Conservation (phyloP, 1,284 basidiomycete species). For the Ganoderma sinense region DNA sequence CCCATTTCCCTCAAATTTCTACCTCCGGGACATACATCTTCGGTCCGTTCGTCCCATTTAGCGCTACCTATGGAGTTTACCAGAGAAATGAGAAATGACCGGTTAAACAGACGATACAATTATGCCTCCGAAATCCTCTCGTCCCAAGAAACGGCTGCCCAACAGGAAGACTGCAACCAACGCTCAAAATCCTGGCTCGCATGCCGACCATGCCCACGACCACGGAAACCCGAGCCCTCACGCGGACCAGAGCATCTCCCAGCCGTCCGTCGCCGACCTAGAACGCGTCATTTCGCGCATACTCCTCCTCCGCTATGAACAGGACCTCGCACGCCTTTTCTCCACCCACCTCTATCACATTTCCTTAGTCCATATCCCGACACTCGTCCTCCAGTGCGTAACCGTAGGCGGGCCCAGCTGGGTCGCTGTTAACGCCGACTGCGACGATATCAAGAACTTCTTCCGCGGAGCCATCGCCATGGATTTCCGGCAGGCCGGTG, state of each 20-base stretch:
- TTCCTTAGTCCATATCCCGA: slow-evolving; percentile 67
- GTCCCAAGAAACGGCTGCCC: slow-evolving; percentile 67
- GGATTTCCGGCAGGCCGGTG: slow-evolving; percentile 77
- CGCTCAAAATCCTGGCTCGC: slow-evolving; percentile 40
- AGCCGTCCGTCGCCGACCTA: slow-evolving; percentile 63
- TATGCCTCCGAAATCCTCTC: slow-evolving; percentile 76
- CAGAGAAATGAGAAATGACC: not conserved
- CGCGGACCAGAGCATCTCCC: slow-evolving; percentile 58
- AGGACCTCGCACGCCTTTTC: slow-evolving; percentile 74
- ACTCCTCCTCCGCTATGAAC: slow-evolving; percentile 69
- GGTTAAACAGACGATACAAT: not conserved
- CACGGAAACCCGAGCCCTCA: slow-evolving; percentile 53
- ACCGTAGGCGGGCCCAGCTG: slow-evolving; percentile 67
- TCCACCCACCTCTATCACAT: slow-evolving; percentile 71
- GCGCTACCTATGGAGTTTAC: no score
- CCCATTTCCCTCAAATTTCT: no score
- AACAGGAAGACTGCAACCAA: slow-evolving; percentile 50
- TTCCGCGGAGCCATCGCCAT: slow-evolving; percentile 70
- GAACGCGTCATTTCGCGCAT: slow-evolving; percentile 70
- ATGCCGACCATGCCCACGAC: slow-evolving; percentile 44
- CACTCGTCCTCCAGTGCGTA: slow-evolving; percentile 68
- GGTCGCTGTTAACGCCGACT: slow-evolving; percentile 68
- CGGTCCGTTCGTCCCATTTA: not conserved
- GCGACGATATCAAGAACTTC: slow-evolving; percentile 75
- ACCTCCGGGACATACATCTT: no score